phyloP scores from a whole-genome alignment of 768 basidiomycete genomes.

The Boletus sp. region DNA sequence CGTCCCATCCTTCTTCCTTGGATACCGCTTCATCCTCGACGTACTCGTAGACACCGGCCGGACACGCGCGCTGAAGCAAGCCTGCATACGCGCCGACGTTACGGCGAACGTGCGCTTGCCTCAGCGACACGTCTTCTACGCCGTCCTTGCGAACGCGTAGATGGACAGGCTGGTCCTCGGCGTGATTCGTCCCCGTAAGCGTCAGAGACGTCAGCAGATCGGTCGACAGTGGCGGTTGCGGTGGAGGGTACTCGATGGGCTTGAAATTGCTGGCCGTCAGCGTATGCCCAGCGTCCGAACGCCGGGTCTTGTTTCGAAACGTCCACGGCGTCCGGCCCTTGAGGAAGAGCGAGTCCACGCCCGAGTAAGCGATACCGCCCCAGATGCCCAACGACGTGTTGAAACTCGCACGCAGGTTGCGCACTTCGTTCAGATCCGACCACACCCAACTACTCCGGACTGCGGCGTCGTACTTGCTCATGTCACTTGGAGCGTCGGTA shows the following conservation, averaged over 20 bases:
- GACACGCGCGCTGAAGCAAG: constrained; percentile 85
- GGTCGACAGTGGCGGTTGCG: constrained; percentile 86
- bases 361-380: constrained; percentile 88
- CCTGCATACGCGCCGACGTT: constrained; percentile 85
- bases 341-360: constrained; percentile 79
- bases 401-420: constrained; percentile 91
- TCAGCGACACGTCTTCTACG: constrained; percentile 41
- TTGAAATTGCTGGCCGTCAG: constrained; percentile 58
- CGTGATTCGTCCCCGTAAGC: constrained; percentile 92
- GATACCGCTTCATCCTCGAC: constrained; percentile 62
- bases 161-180: constrained; percentile 92
- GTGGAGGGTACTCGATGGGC: constrained; percentile 82
- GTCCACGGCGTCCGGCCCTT: constrained; percentile 92
- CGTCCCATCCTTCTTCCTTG: constrained; percentile 60
- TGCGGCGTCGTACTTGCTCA: constrained; percentile 68
- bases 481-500: constrained; percentile 41
- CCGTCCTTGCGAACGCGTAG: constrained; percentile 55
- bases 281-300: constrained; percentile 69
- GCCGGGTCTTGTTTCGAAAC: constrained; percentile 58
- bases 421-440: constrained; percentile 81
- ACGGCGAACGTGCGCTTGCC: constrained; percentile 63
- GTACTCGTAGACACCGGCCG: constrained; percentile 97
- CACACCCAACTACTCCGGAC: constrained; percentile 81
- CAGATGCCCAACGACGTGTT: constrained; percentile 71
- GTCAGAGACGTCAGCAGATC: constrained; percentile 89